Base-by-base conservation (phyloP, 2,329 filamentous ascomycete species). In the Emericellopsis atlantica region DNA sequence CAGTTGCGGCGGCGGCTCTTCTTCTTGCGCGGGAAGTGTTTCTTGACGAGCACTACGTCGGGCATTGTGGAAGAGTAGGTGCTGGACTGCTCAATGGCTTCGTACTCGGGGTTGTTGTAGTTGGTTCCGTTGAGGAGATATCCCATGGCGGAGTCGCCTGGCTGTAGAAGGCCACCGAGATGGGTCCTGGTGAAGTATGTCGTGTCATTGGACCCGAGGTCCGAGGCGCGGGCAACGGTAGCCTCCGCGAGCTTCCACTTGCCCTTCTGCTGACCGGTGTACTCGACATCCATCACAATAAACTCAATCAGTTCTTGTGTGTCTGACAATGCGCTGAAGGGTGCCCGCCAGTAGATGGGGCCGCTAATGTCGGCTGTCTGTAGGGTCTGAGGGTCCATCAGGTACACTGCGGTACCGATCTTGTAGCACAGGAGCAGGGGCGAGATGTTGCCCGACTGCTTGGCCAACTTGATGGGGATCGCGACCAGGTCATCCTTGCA, bases 401-500 rank as follows among this genome's bases (percentile, higher is more conserved):
- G 70, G 59, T 93, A 93, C 54, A 98, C 72, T 1, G 87, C 76
- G 4, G 89, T 96, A 46, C 92, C 90, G 42, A 98, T 80, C 49
- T 84, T 77, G 60, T 89, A 77, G 68, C 92, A 96, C 32, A 98
- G 69, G 1, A 82, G 77, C 32, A 98, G 69, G 4, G 92, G 92
- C 2, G 79, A 75, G 52, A 96, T 94, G 60, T 95, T 95, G 47
- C 92, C 89, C 40, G 84, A 69, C 42, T 81, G 78, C 59, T 88
- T 92, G 12, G 92, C 92, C 44, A 96, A 69, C 50, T 87, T 88
- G 47, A 95, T 79, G 1, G 92, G 92, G 31, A 98, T 67, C 2
- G 86, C 89, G n/a, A 98, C 86, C 23, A 98, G 69, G 56, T 98
- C 92, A 52, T 98, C 92, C 62, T 95, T 95, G 70, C 92, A 96